These are phyloP conservation scores for Leptodermis oblonga DNA, from an alignment of 257 asterid genomes.

Conservation along the genomic window DNA sequence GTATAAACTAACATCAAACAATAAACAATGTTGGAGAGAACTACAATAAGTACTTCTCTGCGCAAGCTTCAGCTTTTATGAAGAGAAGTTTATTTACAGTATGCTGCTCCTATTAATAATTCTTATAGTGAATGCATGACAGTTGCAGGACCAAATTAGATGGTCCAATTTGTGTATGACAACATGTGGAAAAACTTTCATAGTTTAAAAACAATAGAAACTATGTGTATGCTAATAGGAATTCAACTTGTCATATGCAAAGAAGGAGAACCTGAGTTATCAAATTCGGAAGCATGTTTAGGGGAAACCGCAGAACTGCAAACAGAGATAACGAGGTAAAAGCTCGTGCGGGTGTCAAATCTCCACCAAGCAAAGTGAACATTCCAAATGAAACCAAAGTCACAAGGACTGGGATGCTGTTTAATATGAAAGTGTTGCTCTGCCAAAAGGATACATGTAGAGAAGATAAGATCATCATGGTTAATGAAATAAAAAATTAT, in stretches of 20 bases:
- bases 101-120: not conserved
- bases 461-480: not conserved
- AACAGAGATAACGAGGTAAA: conserved; percentile 84
- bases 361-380: conserved; percentile 79
- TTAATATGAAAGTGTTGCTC: conserved; percentile 74
- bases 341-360: conserved; percentile 85
- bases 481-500: not conserved
- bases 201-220: not conserved
- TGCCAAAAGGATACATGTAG: conserved; percentile 33
- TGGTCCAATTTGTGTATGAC: not conserved
- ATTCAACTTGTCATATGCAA: not conserved
- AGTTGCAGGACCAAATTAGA: not conserved
- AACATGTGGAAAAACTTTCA: not conserved
- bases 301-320: conserved; percentile 65
- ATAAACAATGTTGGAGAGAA: not conserved
- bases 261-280: conserved; percentile 69
- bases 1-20: not conserved
- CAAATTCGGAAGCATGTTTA: conserved; percentile 79
- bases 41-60: not conserved
- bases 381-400: conserved; percentile 73
- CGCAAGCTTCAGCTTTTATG: not conserved
- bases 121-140: not conserved
- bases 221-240: not conserved
- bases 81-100: not conserved
- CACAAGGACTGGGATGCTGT: conserved; percentile 86